phyloP scores from a whole-genome alignment of 1,284 basidiomycete species.

The Ustilago shanxiensis region DNA sequence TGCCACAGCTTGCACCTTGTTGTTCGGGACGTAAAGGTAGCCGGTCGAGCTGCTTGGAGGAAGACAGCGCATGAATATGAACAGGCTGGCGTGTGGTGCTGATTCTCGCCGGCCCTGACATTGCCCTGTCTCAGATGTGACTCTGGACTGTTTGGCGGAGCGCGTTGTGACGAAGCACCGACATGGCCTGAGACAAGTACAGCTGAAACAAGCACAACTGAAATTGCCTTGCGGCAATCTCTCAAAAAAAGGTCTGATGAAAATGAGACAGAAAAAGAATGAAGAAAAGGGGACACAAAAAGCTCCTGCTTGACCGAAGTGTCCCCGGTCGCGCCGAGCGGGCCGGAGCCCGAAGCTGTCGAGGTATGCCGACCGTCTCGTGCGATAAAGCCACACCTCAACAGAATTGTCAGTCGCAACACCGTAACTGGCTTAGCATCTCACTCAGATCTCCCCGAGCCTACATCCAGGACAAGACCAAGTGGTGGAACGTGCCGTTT shows the following conservation, averaged over 20 bases:
- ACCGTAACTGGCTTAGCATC: too few relatives aligned
- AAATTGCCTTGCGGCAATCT: background rate
- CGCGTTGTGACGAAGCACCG: background rate
- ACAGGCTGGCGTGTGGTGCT: background rate
- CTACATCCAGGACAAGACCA: too few relatives aligned
- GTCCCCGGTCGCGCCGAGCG: background rate
- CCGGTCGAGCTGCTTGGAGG: background rate
- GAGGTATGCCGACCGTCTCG: background rate
- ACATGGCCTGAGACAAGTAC: background rate
- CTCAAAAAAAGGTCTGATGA: background rate
- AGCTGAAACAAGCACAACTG: background rate
- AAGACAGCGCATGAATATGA: background rate
- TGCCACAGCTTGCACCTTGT: too few relatives aligned
- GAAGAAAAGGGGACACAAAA: background rate
- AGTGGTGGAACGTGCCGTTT: background rate
- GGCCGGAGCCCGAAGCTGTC: background rate
- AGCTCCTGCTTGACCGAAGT: background rate
- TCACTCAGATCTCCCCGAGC: too few relatives aligned
- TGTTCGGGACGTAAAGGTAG: too few relatives aligned
- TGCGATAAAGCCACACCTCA: background rate
- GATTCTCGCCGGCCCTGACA: background rate
- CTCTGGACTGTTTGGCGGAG: background rate
- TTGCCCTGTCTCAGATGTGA: background rate
- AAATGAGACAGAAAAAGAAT: background rate
- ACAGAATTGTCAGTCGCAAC: too few relatives aligned